Evolutionary conservation across 2,329 filamentous ascomycete genomes (phyloP).

Genomic region (Alternaria atra): DNA sequence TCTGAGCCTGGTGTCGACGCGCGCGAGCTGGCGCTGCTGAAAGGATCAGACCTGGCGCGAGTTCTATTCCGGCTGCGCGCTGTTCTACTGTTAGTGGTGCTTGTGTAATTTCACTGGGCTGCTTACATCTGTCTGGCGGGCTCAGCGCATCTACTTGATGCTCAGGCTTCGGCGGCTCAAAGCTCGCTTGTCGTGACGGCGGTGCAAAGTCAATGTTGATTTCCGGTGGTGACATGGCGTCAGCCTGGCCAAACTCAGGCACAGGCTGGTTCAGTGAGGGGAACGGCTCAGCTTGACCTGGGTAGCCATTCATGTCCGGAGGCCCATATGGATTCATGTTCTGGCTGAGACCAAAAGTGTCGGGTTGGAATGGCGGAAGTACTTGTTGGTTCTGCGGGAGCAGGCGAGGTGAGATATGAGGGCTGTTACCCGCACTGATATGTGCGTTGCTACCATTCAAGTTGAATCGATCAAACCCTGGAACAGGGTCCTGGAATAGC

Average conservation of each 20-base stretch:
- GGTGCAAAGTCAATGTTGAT: slow-evolving; percentile 96
- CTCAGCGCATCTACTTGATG: slow-evolving; percentile 78
- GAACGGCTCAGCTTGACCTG: slow-evolving; percentile 58
- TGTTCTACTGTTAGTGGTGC: slow-evolving; percentile 41
- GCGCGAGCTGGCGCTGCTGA: slow-evolving; percentile 59
- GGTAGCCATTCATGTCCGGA: slow-evolving; percentile 62
- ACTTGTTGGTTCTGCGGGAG: slow-evolving; percentile 74
- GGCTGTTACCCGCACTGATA: slow-evolving; percentile 73
- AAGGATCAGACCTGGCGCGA: slow-evolving; percentile 68
- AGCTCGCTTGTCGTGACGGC: slow-evolving; percentile 70
- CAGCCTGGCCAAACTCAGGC: slow-evolving; percentile 71
- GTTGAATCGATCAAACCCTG: slow-evolving; percentile 81
- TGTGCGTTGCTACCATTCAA: slow-evolving; percentile 60
- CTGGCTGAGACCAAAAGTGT: slow-evolving; percentile 58
- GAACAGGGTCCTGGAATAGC: slow-evolving; percentile 76
- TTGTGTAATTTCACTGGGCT: slow-evolving; percentile 20
- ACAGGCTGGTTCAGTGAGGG: slow-evolving; percentile 59
- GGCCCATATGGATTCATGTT: slow-evolving; percentile 58
- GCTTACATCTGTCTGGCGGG: slow-evolving; percentile 74
- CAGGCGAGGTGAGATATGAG: slow-evolving; percentile 73
- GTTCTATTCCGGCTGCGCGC: slow-evolving; percentile 65
- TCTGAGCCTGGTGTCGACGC: slow-evolving; percentile 54
- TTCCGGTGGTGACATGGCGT: slow-evolving; percentile 87
- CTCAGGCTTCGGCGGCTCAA: slow-evolving; percentile 71
- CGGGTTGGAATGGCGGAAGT: slow-evolving; percentile 60